phyloP scores from a whole-genome alignment of 2,329 filamentous ascomycete genomes.

The Penicillium sp. region DNA sequence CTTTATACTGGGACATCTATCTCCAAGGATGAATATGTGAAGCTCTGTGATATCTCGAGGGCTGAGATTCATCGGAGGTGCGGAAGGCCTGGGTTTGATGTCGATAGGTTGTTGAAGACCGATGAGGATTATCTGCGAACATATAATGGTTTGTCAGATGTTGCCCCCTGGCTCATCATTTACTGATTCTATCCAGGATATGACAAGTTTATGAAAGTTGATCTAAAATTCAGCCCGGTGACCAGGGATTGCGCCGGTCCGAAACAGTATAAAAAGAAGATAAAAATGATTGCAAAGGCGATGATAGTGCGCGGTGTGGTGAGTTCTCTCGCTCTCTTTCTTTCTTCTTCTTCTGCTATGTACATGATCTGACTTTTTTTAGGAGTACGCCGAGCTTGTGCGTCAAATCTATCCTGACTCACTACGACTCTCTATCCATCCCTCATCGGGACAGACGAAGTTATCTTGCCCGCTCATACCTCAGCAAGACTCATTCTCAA shows the following conservation, averaged over 20 bases:
- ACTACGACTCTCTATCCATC: slow-evolving; percentile 9
- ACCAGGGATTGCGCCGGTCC: slow-evolving; percentile 3
- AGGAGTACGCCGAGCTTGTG: slow-evolving; percentile 8
- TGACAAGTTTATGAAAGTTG: slow-evolving; percentile 9
- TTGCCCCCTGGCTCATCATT: not conserved
- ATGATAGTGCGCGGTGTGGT: slow-evolving; percentile 11
- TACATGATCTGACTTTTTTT: not conserved
- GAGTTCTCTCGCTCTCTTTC: not conserved
- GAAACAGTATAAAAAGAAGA: slow-evolving; percentile 11
- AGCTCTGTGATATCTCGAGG: slow-evolving; percentile 1
- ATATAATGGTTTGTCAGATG: slow-evolving; percentile 2
- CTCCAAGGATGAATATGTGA: slow-evolving; percentile 7
- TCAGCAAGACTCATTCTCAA: slow-evolving; percentile 3
- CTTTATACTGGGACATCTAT: not conserved
- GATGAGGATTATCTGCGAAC: slow-evolving; percentile 10
- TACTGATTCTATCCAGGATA: slow-evolving; percentile 6
- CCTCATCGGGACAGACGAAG: slow-evolving; percentile 8
- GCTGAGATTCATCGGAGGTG: slow-evolving; percentile 5
- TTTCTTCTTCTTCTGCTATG: not conserved
- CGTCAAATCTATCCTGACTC: slow-evolving; percentile 10
- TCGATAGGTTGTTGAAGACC: slow-evolving; percentile 6
- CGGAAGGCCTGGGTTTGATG: slow-evolving; percentile 4
- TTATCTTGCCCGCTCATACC: slow-evolving; percentile 8
- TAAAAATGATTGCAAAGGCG: slow-evolving; percentile 5
- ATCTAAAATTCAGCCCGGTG: slow-evolving; percentile 9